Conservation (phyloP, 805 yeast species). For the Lachancea meyersii region DNA sequence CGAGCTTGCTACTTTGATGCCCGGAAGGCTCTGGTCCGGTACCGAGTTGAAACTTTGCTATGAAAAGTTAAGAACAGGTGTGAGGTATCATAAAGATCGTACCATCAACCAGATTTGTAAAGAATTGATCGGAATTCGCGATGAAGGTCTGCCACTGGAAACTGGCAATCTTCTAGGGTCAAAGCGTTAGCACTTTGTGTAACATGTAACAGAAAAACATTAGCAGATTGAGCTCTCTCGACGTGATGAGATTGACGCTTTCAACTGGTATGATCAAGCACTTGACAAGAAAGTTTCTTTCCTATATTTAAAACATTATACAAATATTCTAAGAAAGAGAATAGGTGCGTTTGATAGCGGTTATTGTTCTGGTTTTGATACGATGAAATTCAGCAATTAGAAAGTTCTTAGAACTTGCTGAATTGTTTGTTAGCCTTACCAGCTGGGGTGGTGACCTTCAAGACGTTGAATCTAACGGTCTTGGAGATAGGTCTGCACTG, state of each 20-base stretch:
- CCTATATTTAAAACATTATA: conserved; percentile 24
- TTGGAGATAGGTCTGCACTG: conserved; percentile 99
- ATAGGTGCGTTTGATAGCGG: conserved; percentile 2
- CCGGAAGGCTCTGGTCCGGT: conserved; percentile 48
- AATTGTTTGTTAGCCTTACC: conserved; percentile 91
- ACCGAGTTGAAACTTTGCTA: conserved; percentile 56
- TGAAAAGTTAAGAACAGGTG: conserved; percentile 49
- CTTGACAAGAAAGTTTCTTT: conserved; percentile 7
- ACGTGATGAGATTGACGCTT: background rate
- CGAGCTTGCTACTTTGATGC: conserved; percentile 42
- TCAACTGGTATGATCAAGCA: background rate
- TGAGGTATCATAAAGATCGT: conserved; percentile 44
- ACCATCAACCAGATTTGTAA: conserved; percentile 33
- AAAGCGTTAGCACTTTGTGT: conserved; percentile 9
- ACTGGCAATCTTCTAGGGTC: conserved; percentile 9
- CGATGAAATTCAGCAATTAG: conserved; percentile 1
- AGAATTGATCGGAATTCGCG: conserved; percentile 22
- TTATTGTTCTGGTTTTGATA: conserved; percentile 4
- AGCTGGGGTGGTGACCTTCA: conserved; percentile 85
- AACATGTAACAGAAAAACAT: conserved; percentile 1
- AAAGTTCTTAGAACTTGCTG: conserved; percentile 74
- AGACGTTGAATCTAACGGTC: conserved; percentile 99
- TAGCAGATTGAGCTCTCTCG: background rate
- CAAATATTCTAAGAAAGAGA: conserved; percentile 21
- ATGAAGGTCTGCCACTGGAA: conserved; percentile 16